phyloP scores from a whole-genome alignment of 768 basidiomycete genomes.

The Psilocybe subaeruginosa region DNA sequence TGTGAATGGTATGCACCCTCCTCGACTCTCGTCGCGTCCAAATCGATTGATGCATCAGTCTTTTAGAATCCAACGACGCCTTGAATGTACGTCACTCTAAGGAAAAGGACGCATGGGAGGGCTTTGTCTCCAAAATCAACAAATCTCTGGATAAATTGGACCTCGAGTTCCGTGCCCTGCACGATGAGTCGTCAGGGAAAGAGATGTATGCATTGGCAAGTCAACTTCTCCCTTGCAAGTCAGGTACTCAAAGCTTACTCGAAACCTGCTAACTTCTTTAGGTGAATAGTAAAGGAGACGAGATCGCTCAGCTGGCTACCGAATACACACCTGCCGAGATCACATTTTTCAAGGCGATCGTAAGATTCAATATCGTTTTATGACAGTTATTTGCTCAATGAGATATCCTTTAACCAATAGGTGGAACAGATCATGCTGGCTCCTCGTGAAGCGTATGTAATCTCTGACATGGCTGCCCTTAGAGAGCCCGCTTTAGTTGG shows the following conservation, averaged over 20 bases:
- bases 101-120: slow-evolving; percentile 55
- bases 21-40: slow-evolving; percentile 3
- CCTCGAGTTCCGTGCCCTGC: slow-evolving; percentile 67
- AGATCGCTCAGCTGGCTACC: slow-evolving; percentile 82
- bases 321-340: slow-evolving; percentile 83
- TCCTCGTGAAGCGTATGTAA: slow-evolving; percentile 70
- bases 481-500: slow-evolving; percentile 68
- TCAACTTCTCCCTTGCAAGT: background rate
- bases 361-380: slow-evolving; percentile 35
- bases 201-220: slow-evolving; percentile 74
- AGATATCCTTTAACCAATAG: slow-evolving; percentile 37
- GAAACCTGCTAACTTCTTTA: slow-evolving; percentile 27
- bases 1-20: slow-evolving; percentile 55
- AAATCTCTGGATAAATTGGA: slow-evolving; percentile 66
- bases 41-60: slow-evolving; percentile 9
- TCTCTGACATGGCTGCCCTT: slow-evolving; percentile 77
- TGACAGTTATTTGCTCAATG: background rate
- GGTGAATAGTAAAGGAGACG: slow-evolving; percentile 84
- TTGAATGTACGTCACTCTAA: slow-evolving; percentile 47
- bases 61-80: slow-evolving; percentile 53
- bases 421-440: slow-evolving; percentile 89
- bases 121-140: slow-evolving; percentile 65
- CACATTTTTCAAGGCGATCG: slow-evolving; percentile 82
- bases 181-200: slow-evolving; percentile 66
- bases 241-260: no score